Percentiles rank a stretch among this genome's conserved stretches.
Evolutionary conservation across 768 basidiomycete genomes (phyloP).

Genomic region (Rhodotorula taiwanensis): DNA sequence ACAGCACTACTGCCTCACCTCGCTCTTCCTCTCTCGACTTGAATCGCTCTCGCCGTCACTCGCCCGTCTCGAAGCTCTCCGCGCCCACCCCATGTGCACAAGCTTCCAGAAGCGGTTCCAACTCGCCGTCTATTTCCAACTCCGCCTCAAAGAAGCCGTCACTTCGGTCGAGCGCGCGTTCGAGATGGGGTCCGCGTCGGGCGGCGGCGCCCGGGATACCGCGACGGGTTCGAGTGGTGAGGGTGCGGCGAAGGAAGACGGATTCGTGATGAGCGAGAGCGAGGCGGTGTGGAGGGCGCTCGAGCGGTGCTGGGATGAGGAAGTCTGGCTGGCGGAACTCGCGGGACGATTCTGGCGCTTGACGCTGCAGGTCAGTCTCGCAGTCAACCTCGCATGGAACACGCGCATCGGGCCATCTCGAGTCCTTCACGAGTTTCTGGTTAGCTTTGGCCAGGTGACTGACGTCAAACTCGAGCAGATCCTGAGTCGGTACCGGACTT

Average conservation of each 20-base stretch:
- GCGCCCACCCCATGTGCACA: constrained; percentile 61
- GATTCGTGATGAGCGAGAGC: constrained; percentile 37
- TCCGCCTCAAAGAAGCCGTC: constrained; percentile 93
- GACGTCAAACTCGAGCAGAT: no score
- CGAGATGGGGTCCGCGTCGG: constrained; percentile 22
- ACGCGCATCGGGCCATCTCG: no score
- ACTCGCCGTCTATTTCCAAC: constrained; percentile 89
- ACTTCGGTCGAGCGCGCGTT: constrained; percentile 65
- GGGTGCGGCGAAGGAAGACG: constrained; percentile 1
- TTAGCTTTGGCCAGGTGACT: no score
- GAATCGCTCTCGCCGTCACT: constrained; percentile 75
- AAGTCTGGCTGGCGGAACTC: constrained; percentile 76
- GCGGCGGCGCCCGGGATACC: constrained; percentile 3
- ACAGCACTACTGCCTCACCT: constrained; percentile 77
- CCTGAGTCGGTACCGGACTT: constrained; percentile 67
- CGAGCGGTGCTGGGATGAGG: constrained; percentile 73
- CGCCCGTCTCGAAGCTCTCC: constrained; percentile 63
- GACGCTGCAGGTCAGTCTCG: constrained; percentile 69
- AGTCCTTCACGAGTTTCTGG: not conserved
- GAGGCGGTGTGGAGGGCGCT: constrained; percentile 64
- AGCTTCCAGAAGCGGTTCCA: constrained; percentile 87
- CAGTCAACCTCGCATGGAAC: no score
- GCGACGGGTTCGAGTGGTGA: no score
- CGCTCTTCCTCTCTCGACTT: constrained; percentile 71
- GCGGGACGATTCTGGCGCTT: constrained; percentile 82